Evolutionary conservation across 495 filamentous ascomycete genomes (phyloP), one percentile per base, ranked within the genome.

Genomic region (Xylaria longipes): DNA sequence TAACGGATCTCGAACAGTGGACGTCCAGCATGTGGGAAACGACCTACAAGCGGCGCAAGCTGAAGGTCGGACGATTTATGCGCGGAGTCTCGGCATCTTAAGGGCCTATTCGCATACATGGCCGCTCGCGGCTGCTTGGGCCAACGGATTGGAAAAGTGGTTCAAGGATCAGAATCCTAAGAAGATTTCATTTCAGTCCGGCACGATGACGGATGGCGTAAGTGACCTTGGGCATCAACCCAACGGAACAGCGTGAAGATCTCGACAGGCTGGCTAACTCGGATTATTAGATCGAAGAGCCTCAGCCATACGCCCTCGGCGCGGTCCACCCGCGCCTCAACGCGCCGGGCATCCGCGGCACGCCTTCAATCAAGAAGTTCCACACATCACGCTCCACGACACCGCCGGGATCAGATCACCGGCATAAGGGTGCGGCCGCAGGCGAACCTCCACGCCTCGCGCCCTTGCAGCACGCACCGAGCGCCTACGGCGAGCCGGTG

Each of bases 171-270:
- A 79, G 43, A 80, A 80, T 46, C 80, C 76, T 14, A 74, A 80
- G 61, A 70, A 72, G 22, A 74, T 73, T 22, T 78, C 66, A 14
- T 74, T 77, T 27, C 79, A 86, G 61, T 70, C 71, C 17, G 80
- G 81, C 46, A 81, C 82, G 27, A 86, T 86, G 83, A 83, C 81
- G 8, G 84, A 86, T 46, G 84, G 83, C 68, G 83, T 84, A 75
- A 73, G 81, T 73, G 2, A 25, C 33, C 27, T 54, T 29, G 12
- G 12, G 25, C 35, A 37, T 17, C n/a, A 15, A 41, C 45, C 7
- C 29, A 7, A 17, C 8, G 7, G 29, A 31, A 41, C 37, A 7
- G 58, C 46, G 45, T 52, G 31, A 29, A 35, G 7, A 54, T 5
- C 15, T 46, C 48, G 31, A 35, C 48, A 6, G 11, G 6, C 33